phyloP scores from a whole-genome alignment of 176 grass and related monocot genomes.

The Oryza glaberrima region DNA sequence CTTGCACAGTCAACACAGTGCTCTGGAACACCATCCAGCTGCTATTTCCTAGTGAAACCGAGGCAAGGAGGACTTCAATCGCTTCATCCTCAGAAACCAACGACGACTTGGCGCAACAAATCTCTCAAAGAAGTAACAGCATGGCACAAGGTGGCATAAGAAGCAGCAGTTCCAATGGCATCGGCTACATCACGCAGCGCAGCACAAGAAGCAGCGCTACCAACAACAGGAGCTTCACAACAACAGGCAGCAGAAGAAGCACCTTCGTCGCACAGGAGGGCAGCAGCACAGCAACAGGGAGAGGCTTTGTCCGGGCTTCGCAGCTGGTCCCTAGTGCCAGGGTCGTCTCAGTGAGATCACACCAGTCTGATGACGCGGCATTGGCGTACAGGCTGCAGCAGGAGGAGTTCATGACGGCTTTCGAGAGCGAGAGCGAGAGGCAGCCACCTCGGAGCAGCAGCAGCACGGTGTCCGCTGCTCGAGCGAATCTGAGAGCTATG shows the following conservation, averaged over 20 bases:
- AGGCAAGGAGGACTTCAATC: conserved; percentile 56
- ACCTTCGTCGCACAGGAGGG: conserved; percentile 3
- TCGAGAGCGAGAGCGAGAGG: conserved; percentile 45
- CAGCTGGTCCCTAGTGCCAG: conserved; percentile 33
- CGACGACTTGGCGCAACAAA: background rate
- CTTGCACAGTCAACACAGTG: conserved; percentile 83
- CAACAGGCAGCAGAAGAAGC: conserved; percentile 36
- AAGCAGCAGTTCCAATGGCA: conserved; percentile 28
- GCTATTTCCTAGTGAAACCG: conserved; percentile 77
- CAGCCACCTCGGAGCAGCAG: conserved; percentile 17
- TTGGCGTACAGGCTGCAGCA: conserved; percentile 82
- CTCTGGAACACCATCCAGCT: conserved; percentile 97
- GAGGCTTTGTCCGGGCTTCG: conserved; percentile 50
- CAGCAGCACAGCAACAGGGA: conserved; percentile 26
- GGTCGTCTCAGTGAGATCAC: conserved; percentile 11
- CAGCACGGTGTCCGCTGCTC: conserved; percentile 48
- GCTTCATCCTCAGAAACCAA: conserved; percentile 30
- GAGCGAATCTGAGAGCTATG: conserved; percentile 72
- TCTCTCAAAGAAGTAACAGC: conserved; percentile 17
- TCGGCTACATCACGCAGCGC: conserved; percentile 21
- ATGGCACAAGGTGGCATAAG: conserved; percentile 32
- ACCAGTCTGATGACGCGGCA: conserved; percentile 69
- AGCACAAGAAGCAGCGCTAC: conserved; percentile 39
- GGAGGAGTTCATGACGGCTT: conserved; percentile 80
- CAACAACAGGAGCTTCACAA: conserved; percentile 38